phyloP scores from a whole-genome alignment of 371 early-diverging fungal species.

The Circinella umbellata region DNA sequence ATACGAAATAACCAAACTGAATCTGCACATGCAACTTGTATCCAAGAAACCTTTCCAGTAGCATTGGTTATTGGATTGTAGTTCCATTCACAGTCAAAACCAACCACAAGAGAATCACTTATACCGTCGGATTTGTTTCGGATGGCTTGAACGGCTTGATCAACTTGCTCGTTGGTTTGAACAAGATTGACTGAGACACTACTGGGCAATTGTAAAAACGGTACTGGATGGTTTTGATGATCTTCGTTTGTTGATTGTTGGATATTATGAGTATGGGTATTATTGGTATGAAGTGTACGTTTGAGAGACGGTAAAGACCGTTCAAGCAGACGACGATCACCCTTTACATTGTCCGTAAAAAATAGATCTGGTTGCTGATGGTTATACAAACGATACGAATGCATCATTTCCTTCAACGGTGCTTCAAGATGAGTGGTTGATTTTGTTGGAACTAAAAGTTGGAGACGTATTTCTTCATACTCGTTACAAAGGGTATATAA shows the following conservation, averaged over 20 bases:
- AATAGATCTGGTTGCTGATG: neutral
- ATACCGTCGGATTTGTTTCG: neutral
- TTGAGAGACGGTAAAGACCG: neutral
- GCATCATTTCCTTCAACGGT: neutral
- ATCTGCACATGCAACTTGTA: neutral
- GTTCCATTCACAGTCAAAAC: constrained; percentile 4
- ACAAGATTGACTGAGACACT: neutral
- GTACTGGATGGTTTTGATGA: too few species aligned
- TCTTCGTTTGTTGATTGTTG: neutral
- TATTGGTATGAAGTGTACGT: neutral
- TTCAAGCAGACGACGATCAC: neutral
- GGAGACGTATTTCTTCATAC: constrained; percentile 5
- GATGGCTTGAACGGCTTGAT: neutral
- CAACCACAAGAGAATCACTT: neutral
- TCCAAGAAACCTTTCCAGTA: neutral
- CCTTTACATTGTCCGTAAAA: constrained; percentile 1
- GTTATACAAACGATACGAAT: neutral
- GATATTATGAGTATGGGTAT: too few species aligned
- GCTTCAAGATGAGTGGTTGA: neutral
- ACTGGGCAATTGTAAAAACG: neutral
- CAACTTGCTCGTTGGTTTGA: neutral
- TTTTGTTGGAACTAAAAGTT: constrained; percentile 1
- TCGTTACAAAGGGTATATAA: neutral
- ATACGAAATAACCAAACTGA: neutral
- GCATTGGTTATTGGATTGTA: neutral